A percentile compares a stretch with the other conserved stretches of the same genome.
Evolutionary conservation across 1,284 basidiomycete species (phyloP).

Genomic region (Neonothopanus nambi): DNA sequence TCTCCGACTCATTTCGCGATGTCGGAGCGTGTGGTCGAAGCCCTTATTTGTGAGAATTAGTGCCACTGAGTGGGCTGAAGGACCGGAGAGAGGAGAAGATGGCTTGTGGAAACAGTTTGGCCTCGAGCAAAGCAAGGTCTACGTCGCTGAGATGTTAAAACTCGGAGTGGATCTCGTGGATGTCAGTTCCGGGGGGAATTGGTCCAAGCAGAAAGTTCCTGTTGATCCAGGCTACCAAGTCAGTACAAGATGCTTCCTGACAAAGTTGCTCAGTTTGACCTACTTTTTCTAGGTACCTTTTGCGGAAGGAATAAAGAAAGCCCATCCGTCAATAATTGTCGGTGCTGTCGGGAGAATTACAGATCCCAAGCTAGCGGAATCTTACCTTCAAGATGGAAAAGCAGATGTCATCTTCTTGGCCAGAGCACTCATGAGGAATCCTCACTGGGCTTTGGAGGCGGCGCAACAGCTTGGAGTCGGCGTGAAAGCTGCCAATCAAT

Average conservation of each 20-base stretch:
- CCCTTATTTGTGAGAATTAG: constrained; percentile 78
- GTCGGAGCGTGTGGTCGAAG: constrained; percentile 61
- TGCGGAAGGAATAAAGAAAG: constrained; percentile 67
- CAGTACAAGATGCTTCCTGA: constrained; percentile 3
- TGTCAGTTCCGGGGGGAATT: constrained; percentile 70
- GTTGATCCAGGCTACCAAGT: constrained; percentile 69
- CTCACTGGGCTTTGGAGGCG: constrained; percentile 56
- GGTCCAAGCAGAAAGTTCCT: constrained; percentile 57
- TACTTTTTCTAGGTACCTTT: constrained; percentile 56
- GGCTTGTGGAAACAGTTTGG: constrained; percentile 73
- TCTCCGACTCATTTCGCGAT: constrained; percentile 53
- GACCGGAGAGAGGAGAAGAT: constrained; percentile 57
- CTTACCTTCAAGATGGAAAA: constrained; percentile 62
- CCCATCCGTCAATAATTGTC: constrained; percentile 54
- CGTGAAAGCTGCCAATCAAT: constrained; percentile 67
- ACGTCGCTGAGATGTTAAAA: constrained; percentile 56
- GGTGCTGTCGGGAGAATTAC: constrained; percentile 79
- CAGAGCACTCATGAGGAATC: constrained; percentile 61
- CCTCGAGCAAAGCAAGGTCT: constrained; percentile 70
- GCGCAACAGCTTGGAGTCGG: constrained; percentile 57
- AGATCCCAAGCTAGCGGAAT: constrained; percentile 63
- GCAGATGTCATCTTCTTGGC: constrained; percentile 73
- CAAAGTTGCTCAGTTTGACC: neutral
- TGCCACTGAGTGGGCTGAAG: constrained; percentile 79
- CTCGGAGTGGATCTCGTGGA: constrained; percentile 76